These are phyloP conservation scores for Annulohypoxylon moriforme DNA, from an alignment of 495 filamentous ascomycete genomes.

Conservation along the genomic window DNA sequence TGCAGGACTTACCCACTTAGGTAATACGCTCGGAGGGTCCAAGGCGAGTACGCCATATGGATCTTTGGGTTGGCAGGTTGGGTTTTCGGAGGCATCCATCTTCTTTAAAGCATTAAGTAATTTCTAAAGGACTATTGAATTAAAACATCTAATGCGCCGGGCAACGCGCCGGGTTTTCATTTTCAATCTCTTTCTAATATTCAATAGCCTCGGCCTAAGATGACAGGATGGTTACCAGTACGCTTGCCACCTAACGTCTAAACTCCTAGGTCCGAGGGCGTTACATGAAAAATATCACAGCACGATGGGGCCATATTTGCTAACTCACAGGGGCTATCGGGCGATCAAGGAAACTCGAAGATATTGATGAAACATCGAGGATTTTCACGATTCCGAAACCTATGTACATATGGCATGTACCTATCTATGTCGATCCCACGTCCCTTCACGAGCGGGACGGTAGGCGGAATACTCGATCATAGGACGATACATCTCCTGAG, in stretches of 20 bases:
- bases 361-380: slow-evolving; percentile 29
- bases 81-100: not conserved
- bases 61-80: not conserved
- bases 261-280: slow-evolving; percentile 15
- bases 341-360: slow-evolving; percentile 20
- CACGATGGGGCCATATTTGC: slow-evolving; percentile 7
- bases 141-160: slow-evolving; percentile 6
- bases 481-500: slow-evolving; percentile 2
- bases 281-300: slow-evolving; percentile 11
- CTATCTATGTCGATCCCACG: not conserved
- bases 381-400: slow-evolving; percentile 26
- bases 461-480: not conserved
- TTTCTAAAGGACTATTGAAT: slow-evolving; percentile 16
- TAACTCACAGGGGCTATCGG: slow-evolving; percentile 13
- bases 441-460: slow-evolving; percentile 4
- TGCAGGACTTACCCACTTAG: not conserved
- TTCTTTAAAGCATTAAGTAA: not conserved
- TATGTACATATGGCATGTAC: slow-evolving; percentile 5
- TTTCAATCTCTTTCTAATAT: not conserved
- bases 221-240: slow-evolving; percentile 1
- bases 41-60: not conserved
- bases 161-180: not conserved
- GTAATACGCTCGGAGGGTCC: not conserved
- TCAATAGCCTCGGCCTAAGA: slow-evolving; percentile 32
- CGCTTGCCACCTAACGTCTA: slow-evolving; percentile 4